phyloP scores from a whole-genome alignment of 257 asterid species.

The Echites panduratus region DNA sequence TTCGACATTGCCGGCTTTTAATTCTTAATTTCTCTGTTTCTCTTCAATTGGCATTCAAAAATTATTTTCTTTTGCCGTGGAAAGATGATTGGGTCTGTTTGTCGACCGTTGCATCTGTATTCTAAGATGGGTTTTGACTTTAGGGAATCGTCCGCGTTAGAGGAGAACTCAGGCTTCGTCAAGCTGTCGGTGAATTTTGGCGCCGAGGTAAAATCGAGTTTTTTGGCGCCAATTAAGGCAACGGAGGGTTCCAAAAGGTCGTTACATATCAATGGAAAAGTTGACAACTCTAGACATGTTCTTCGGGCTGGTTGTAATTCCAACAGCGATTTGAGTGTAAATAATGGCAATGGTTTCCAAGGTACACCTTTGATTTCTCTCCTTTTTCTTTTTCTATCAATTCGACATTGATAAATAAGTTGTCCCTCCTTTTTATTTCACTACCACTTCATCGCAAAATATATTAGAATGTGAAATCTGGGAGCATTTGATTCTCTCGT shows the following conservation, averaged over 20 bases:
- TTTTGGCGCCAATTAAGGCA: slow-evolving; percentile 52
- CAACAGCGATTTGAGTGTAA: slow-evolving; percentile 14
- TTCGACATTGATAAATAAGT: neutral
- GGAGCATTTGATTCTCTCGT: no score
- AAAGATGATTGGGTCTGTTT: slow-evolving; percentile 40
- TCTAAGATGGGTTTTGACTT: slow-evolving; percentile 20
- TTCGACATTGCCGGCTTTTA: neutral
- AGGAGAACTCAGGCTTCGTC: slow-evolving; percentile 26
- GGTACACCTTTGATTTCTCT: slow-evolving; percentile 19
- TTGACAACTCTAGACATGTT: slow-evolving; percentile 13
- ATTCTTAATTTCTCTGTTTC: neutral
- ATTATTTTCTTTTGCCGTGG: neutral
- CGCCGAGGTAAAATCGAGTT: slow-evolving; percentile 33
- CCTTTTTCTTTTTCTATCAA: neutral
- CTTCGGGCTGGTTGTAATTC: slow-evolving; percentile 26
- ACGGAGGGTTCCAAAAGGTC: slow-evolving; percentile 51
- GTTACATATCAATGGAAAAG: slow-evolving; percentile 31
- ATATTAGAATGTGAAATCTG: no score
- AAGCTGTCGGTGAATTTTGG: slow-evolving; percentile 24
- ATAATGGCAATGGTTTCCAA: slow-evolving; percentile 28
- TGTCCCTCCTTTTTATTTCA: neutral
- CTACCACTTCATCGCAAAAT: no score
- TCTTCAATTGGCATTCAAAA: neutral
- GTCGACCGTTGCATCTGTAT: slow-evolving; percentile 22
- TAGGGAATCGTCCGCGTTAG: slow-evolving; percentile 11